phyloP scores from a whole-genome alignment of 371 early-diverging fungal genomes.

The Rhizopus arrhizus region DNA sequence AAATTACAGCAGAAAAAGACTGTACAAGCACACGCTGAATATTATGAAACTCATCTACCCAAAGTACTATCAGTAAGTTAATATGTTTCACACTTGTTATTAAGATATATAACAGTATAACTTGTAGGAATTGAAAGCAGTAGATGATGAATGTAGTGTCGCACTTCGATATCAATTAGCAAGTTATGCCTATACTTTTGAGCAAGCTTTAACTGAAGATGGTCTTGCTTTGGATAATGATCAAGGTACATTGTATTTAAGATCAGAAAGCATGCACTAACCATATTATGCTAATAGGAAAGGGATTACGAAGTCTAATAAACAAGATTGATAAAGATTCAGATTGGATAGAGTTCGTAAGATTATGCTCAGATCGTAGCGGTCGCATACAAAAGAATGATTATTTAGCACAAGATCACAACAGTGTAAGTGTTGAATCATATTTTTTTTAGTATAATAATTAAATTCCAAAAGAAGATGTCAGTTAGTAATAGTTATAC shows the following conservation, averaged over 20 bases:
- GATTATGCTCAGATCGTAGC: constrained; percentile 27
- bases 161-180: constrained; percentile 72
- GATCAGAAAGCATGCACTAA: neutral
- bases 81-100: neutral
- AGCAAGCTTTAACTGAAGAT: constrained; percentile 36
- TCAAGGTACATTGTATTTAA: constrained; percentile 12
- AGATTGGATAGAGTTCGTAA: constrained; percentile 40
- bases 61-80: constrained; percentile 17
- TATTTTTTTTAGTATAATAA: neutral
- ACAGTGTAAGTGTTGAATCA: neutral
- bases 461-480: neutral
- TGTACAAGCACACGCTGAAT: constrained; percentile 66
- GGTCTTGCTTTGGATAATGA: constrained; percentile 29
- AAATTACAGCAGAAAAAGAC: constrained; percentile 69
- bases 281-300: constrained; percentile 18
- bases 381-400: constrained; percentile 29
- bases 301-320: constrained; percentile 55
- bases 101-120: neutral
- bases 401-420: constrained; percentile 9
- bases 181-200: constrained; percentile 65
- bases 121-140: constrained; percentile 65
- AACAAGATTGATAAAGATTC: constrained; percentile 64
- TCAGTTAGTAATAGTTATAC: constrained; percentile 5
- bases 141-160: constrained; percentile 71
- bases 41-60: constrained; percentile 62